Conservation (phyloP, 495 filamentous ascomycete genomes). For the Parmelia sp. region DNA sequence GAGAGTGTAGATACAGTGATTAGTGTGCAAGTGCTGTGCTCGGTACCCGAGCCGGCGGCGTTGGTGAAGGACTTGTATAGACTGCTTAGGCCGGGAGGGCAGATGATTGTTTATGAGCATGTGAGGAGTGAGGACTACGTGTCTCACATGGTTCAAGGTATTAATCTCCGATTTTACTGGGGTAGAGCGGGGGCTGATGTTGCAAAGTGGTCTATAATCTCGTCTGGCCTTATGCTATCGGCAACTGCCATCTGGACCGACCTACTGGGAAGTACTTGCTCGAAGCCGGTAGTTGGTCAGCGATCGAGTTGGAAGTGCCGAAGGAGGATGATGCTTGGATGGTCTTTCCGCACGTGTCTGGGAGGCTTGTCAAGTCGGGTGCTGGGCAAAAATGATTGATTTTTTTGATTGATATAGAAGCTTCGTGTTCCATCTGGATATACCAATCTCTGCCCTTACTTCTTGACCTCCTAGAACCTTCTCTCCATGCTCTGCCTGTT, state of each 20-base stretch:
- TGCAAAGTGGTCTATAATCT: constrained; percentile 19
- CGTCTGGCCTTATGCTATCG: constrained; percentile 22
- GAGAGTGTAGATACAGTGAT: constrained; percentile 62
- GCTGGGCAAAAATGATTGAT: neutral
- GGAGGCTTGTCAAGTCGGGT: constrained; percentile 19
- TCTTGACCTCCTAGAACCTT: no score
- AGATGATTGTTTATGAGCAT: constrained; percentile 68
- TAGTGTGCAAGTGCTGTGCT: constrained; percentile 65
- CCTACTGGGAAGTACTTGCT: constrained; percentile 18
- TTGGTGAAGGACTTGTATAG: constrained; percentile 54
- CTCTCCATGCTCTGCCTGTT: no score
- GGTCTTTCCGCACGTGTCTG: constrained; percentile 20
- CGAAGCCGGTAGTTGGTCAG: constrained; percentile 23
- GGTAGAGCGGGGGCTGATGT: neutral
- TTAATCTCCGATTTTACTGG: neutral
- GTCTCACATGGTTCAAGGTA: constrained; percentile 19
- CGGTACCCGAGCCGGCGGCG: constrained; percentile 55
- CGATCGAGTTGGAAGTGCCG: constrained; percentile 14
- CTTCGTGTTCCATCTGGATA: no score
- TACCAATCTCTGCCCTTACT: neutral
- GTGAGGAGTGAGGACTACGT: constrained; percentile 35
- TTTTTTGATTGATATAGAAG: neutral
- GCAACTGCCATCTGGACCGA: constrained; percentile 21
- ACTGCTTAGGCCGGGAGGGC: constrained; percentile 59
- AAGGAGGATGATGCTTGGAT: constrained; percentile 19